Percentiles rank a stretch among this genome's conserved stretches.
phyloP scores from a whole-genome alignment of 495 filamentous ascomycete genomes.

The Hypoxylon rickii region DNA sequence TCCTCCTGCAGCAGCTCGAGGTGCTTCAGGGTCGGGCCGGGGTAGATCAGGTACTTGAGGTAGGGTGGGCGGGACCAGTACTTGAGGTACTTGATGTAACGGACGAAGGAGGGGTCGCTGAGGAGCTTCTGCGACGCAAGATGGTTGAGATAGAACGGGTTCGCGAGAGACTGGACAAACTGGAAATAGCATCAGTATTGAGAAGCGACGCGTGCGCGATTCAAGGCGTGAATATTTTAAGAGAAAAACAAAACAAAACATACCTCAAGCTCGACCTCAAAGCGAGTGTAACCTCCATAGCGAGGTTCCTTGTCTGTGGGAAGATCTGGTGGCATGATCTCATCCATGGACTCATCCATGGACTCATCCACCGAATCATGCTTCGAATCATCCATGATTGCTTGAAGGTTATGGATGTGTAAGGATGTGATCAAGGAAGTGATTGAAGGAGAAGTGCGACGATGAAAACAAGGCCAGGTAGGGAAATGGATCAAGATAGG shows the following conservation, averaged over 20 bases:
- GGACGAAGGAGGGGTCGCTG: constrained; percentile 69
- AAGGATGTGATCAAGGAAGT: no score
- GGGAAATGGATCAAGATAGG: no score
- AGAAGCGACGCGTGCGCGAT: no score
- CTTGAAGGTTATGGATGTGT: no score
- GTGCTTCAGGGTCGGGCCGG: constrained; percentile 79
- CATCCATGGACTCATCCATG: constrained; percentile 30
- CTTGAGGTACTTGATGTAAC: constrained; percentile 81
- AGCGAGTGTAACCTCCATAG: constrained; percentile 69
- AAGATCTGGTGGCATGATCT: constrained; percentile 33
- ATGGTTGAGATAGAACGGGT: constrained; percentile 82
- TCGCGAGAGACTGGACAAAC: constrained; percentile 86
- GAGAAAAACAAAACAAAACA: background rate
- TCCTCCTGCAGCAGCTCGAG: constrained; percentile 84
- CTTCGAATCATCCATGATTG: no score
- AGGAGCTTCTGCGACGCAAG: constrained; percentile 70
- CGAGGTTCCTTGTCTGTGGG: constrained; percentile 46
- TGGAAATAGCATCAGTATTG: no score
- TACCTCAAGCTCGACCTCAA: constrained; percentile 77
- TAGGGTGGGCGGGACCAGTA: constrained; percentile 87
- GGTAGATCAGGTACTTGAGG: constrained; percentile 77
- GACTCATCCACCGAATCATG: background rate
- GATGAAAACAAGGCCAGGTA: no score
- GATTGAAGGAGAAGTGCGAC: no score
- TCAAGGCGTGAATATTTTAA: no score